phyloP scores from a whole-genome alignment of 1,284 basidiomycete species.

The Malassezia arunalokei region DNA sequence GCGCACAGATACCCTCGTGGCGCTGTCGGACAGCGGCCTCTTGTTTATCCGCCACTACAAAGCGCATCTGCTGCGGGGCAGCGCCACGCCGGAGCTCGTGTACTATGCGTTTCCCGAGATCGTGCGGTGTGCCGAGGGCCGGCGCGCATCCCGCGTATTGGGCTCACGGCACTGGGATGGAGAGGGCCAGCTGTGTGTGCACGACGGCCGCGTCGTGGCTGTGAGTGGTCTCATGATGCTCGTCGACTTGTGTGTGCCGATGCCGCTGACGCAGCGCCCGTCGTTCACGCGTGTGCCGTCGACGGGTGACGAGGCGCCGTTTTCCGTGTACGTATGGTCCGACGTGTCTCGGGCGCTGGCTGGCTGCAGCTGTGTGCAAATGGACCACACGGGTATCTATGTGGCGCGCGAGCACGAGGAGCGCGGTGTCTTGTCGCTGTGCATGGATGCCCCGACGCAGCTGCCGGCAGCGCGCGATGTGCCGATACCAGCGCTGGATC shows the following conservation, averaged over 20 bases:
- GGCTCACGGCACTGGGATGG: no score
- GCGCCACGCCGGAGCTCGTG: slow-evolving; percentile 1
- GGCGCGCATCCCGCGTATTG: no score
- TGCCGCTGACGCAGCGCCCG: background rate
- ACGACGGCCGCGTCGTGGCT: slow-evolving; percentile 7
- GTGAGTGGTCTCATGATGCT: background rate
- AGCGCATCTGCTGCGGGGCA: slow-evolving; percentile 16
- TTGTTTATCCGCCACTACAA: slow-evolving; percentile 28
- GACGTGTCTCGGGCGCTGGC: background rate
- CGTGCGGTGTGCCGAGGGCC: no score
- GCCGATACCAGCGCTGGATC: background rate
- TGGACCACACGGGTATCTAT: slow-evolving; percentile 15
- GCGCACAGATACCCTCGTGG: slow-evolving; percentile 28
- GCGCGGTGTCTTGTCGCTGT: no score
- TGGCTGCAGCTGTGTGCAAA: slow-evolving; percentile 12
- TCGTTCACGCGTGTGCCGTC: background rate
- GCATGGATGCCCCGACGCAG: no score
- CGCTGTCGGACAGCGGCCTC: slow-evolving; percentile 25
- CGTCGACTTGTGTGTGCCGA: background rate
- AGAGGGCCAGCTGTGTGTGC: background rate
- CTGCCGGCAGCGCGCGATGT: background rate
- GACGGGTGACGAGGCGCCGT: background rate
- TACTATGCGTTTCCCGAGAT: background rate
- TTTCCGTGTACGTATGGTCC: slow-evolving; percentile 9
- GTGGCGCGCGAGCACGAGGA: no score